phyloP scores from a whole-genome alignment of 352 stramenopile species.

The Hyphochytrium catenoides region DNA sequence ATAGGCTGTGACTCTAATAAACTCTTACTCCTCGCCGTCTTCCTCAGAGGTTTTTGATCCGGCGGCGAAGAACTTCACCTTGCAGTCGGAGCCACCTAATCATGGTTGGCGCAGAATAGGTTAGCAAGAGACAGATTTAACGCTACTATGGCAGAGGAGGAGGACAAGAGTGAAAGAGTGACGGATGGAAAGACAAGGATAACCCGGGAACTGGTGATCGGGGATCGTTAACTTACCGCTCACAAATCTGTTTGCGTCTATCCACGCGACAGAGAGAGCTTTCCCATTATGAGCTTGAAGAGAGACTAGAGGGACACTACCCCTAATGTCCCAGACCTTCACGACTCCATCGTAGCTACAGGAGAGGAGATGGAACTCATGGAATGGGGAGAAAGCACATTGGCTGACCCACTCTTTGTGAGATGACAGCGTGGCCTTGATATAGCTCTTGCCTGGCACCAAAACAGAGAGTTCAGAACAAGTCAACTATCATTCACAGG shows the following conservation, averaged over 20 bases:
- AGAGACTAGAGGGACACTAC: slow-evolving; percentile 41
- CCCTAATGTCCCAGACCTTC: slow-evolving; percentile 52
- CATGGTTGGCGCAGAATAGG: no score
- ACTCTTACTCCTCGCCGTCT: no score
- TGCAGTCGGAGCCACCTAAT: slow-evolving; percentile 46
- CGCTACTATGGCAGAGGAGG: no score
- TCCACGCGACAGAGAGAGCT: slow-evolving; percentile 31
- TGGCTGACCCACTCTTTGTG: slow-evolving; percentile 57
- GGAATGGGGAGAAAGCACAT: slow-evolving; percentile 30
- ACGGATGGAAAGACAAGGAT: no score
- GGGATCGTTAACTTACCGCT: slow-evolving; percentile 12
- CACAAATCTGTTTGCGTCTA: slow-evolving; percentile 21
- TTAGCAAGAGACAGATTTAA: no score
- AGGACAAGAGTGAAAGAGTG: no score
- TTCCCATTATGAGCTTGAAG: slow-evolving; percentile 44
- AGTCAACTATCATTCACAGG: no score
- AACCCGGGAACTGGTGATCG: neutral
- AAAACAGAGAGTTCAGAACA: no score
- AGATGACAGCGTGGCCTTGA: slow-evolving; percentile 50
- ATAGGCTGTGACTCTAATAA: no score
- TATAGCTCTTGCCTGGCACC: slow-evolving; percentile 33
- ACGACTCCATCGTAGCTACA: slow-evolving; percentile 40
- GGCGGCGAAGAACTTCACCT: slow-evolving; percentile 64
- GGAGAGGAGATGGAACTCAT: slow-evolving; percentile 34
- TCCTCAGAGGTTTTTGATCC: no score